Percentiles rank a stretch among this genome's conserved stretches.
Conservation (phyloP, 2,329 filamentous ascomycete genomes). For the Apiospora saccharicola region DNA sequence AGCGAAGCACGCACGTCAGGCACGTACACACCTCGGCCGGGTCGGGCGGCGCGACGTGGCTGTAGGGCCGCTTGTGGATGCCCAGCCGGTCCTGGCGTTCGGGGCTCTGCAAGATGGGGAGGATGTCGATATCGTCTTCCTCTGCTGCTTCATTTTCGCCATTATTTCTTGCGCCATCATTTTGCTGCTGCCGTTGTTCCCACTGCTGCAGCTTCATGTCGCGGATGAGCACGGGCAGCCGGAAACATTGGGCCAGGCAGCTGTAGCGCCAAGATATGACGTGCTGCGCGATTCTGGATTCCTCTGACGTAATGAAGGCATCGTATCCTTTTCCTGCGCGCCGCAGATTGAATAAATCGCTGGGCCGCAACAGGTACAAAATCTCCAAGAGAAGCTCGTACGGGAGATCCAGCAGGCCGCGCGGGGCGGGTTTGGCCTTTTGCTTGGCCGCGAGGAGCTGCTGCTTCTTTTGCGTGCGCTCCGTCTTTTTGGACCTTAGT, state of each 20-base stretch:
- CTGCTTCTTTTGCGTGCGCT: conserved; percentile 53
- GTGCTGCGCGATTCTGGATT: conserved; percentile 49
- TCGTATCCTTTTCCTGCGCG: conserved; percentile 51
- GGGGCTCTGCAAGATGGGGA: conserved; percentile 46
- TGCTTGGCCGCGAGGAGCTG: conserved; percentile 48
- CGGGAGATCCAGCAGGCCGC: conserved; percentile 54
- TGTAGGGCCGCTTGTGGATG: conserved; percentile 59
- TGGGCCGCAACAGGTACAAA: conserved; percentile 54
- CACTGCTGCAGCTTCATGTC: conserved; percentile 33
- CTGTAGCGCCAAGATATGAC: conserved; percentile 57
- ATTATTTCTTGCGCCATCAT: neutral
- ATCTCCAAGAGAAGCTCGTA: conserved; percentile 60
- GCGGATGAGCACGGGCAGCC: conserved; percentile 54
- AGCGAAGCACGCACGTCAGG: conserved; percentile 61
- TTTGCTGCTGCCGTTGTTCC: conserved; percentile 23
- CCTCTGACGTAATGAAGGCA: conserved; percentile 53
- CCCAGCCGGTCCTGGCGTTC: conserved; percentile 51
- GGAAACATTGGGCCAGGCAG: conserved; percentile 59
- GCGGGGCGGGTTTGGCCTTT: conserved; percentile 35
- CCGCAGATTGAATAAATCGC: conserved; percentile 56
- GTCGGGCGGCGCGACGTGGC: conserved; percentile 58
- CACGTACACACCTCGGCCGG: conserved; percentile 61
- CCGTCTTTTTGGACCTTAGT: conserved; percentile 60
- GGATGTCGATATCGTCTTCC: conserved; percentile 44
- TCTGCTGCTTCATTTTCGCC: neutral